Percentiles rank a stretch among this genome's conserved stretches.
These are phyloP conservation scores for Kokia cookei DNA, from an alignment of 441 rosid species.

Conservation along the genomic window DNA sequence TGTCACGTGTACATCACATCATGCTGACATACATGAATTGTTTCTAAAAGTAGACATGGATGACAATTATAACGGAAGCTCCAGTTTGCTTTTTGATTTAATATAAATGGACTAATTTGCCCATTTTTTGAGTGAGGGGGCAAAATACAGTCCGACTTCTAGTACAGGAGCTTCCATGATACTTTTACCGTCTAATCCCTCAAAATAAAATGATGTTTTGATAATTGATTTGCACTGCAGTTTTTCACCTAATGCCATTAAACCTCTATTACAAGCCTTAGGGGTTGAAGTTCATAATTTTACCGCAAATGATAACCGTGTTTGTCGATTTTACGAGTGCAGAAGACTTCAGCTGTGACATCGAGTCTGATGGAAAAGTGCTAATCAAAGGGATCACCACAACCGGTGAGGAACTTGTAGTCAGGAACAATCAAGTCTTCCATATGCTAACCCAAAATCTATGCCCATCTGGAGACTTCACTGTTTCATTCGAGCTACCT, in stretches of 20 bases:
- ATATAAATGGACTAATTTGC: no score
- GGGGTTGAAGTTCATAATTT: background rate
- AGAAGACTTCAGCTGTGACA: slow-evolving; percentile 64
- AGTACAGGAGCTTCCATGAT: no score
- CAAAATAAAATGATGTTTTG: no score
- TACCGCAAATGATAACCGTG: background rate
- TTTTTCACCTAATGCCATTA: background rate
- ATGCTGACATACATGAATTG: no score
- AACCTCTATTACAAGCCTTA: background rate
- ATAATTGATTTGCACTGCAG: no score
- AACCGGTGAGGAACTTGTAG: slow-evolving; percentile 61
- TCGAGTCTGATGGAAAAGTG: slow-evolving; percentile 55
- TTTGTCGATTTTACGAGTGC: slow-evolving; percentile 12
- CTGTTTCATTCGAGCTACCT: slow-evolving; percentile 59
- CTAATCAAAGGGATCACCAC: slow-evolving; percentile 55
- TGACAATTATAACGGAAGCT: no score
- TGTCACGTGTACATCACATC: no score
- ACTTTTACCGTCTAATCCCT: no score
- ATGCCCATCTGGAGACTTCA: slow-evolving; percentile 66
- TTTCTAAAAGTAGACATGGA: no score
- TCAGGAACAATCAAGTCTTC: slow-evolving; percentile 50
- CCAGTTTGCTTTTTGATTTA: no score
- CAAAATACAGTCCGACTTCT: no score
- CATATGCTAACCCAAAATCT: slow-evolving; percentile 63
- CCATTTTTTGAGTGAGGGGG: no score